Evolutionary conservation across 768 basidiomycete genomes (phyloP), one percentile per base, ranked within the genome.

Genomic region (Naganishia onofrii): DNA sequence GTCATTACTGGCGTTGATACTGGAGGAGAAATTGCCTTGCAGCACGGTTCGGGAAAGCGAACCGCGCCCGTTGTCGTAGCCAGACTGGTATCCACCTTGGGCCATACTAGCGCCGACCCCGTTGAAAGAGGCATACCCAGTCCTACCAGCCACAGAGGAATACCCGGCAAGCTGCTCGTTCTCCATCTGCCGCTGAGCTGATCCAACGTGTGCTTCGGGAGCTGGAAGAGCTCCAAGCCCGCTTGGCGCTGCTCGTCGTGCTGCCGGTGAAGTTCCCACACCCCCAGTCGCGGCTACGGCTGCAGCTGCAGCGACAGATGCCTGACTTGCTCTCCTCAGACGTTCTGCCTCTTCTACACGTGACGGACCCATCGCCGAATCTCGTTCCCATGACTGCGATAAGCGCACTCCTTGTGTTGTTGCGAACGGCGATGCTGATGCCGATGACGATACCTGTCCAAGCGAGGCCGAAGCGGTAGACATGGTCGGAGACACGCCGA

Each of bases 31-130:
- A 17, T 63, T 63, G 15, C 60, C 38, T 17, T 63, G 60, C 21
- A 63, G 17, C 8, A 63, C 60, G 2, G 60, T 46, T 26, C 60
- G 60, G 60, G 60, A 63, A 42, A 63, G 60, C n/a, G 60, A 63
- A 6, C 48, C 48, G 7, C 48, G 48, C 23, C n/a, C 48, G n/a
- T 21, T 51, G 23, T 51, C 48, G 48, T n/a, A 51, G 1, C 2
- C 48, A 4, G 48, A 23, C n/a, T n/a, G 48, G 13, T 51, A 51
- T 26, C 15, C 23, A 26, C 48, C 48, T 7, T 26, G n/a, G 1
- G n/a, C 21, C n/a, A 21, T 26, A 23, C 48, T n/a, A 51, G n/a
- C 48, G 23, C n/a, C 48, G 23, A 7, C 48, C 7, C 21, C n/a
- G 23, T 51, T 21, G 48, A 51, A 51, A 4, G 48, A 26, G 21